Conservation (phyloP, 768 basidiomycete genomes). For the Candolleomyces efflorescens region DNA sequence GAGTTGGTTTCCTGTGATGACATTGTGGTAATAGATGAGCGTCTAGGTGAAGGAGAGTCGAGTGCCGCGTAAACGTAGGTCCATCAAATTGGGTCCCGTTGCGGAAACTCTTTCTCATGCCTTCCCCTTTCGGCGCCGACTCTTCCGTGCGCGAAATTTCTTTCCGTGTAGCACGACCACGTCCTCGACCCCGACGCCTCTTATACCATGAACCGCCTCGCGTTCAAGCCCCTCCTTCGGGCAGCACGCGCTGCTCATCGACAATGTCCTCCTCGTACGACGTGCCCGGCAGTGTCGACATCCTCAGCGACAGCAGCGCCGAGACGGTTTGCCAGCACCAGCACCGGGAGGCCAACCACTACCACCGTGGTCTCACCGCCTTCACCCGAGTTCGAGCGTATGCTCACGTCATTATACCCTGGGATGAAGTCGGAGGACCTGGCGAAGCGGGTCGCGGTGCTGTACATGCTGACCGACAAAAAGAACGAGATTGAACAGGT, state of each 20-base stretch:
- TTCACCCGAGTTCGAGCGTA: constrained; percentile 15
- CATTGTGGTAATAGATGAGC: not conserved
- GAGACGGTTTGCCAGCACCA: constrained; percentile 6
- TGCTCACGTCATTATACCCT: constrained; percentile 16
- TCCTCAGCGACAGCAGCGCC: not conserved
- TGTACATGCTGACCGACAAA: constrained; percentile 13
- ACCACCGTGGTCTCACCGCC: constrained; percentile 3
- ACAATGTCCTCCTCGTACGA: not conserved
- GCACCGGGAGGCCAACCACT: not conserved
- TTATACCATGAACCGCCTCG: not conserved
- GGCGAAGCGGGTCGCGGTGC: constrained; percentile 15
- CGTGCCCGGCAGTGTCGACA: not conserved
- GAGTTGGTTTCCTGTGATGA: constrained; percentile 15
- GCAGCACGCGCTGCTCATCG: constrained; percentile 22
- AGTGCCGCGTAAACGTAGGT: no score
- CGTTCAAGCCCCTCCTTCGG: constrained; percentile 24
- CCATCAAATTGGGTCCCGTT: no score
- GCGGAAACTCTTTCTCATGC: no score
- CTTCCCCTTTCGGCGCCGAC: no score
- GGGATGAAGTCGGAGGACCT: constrained; percentile 18
- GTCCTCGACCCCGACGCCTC: no score
- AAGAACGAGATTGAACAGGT: constrained; percentile 6
- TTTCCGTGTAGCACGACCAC: no score
- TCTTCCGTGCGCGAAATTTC: no score
- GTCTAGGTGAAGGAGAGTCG: no score